Base-by-base conservation (phyloP, 208 protist species). In the Naegleria gruberi region DNA sequence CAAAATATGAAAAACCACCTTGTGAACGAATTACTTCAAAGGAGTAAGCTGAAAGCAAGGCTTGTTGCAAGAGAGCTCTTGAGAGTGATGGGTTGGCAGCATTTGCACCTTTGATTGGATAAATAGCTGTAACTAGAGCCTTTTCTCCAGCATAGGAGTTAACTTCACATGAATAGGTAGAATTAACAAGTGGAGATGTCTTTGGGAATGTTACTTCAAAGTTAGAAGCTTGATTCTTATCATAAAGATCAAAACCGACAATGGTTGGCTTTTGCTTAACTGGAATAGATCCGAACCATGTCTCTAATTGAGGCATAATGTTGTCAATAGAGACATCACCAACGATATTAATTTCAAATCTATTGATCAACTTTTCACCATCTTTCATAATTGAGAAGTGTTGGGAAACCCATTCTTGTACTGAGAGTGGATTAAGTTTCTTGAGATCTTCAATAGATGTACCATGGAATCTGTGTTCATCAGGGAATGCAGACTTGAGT, bases 1-100 rank as follows among this genome's bases (percentile, higher is more conserved):
- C 43, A 87, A 87, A 87, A 19, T 87, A 87, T 30, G n/a, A 42
- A 55, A 55, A 87, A 23, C 83, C 83, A 12, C 42, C 10, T 87
- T 87, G 83, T 42, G 43, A 55, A 34, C 83, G 19, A 55, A 87
- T 55, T 1, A 87, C 83, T 57, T 87, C 83, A 87, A 87, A 87
- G 6, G 12, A 5, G 6, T 42, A 87, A 40, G 43, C n/a, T 40
- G 12, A n/a, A 26, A 84, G 42, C 44, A 84, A 45, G 4, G 0
- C 81, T 45, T 42, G 17, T 45, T 84, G 30, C 8, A 84, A 15
- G 34, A 44, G 15, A 17, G 40, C 15, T n/a, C n/a, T 42, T 30
- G 7, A 10, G 43, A 55, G 0, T 1, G 23, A 87, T 10, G 19
- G 19, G 0, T 87, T 19, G 15, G 10, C n/a, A 10, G 83, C 0